A percentile compares a stretch with the other conserved stretches of the same genome.
phyloP scores from a whole-genome alignment of 2,329 filamentous ascomycete species.

The Fusarium brachygibbosum region DNA sequence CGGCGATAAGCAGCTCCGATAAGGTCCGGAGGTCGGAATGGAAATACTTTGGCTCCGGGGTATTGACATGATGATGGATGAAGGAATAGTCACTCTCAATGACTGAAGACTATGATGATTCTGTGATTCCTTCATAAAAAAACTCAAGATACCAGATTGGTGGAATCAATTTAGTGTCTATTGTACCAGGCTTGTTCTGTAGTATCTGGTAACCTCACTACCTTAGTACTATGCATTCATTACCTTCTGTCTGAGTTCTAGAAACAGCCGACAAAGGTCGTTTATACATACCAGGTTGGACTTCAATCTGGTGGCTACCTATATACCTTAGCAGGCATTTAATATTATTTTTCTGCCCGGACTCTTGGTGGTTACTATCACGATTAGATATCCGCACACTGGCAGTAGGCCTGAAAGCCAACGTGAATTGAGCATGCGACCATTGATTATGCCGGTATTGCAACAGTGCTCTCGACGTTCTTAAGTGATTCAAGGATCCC shows the following conservation, averaged over 20 bases:
- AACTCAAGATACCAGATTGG: too few species aligned
- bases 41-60: slow-evolving; percentile 45
- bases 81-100: not conserved
- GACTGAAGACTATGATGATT: not conserved
- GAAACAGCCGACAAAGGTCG: not conserved
- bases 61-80: not conserved
- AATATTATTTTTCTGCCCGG: not conserved
- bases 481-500: slow-evolving; percentile 12
- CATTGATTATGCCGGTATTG: not conserved
- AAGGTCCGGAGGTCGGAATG: slow-evolving; percentile 41
- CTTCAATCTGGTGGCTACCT: not conserved
- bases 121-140: too few species aligned
- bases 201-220: not conserved
- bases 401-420: not conserved
- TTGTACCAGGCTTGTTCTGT: not conserved
- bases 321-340: not conserved
- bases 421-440: not conserved
- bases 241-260: not conserved
- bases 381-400: not conserved
- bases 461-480: not conserved
- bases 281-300: not conserved
- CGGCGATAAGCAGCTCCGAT: slow-evolving; percentile 35
- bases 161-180: not conserved
- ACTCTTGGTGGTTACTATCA: not conserved
- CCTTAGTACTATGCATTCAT: not conserved